Conservation (phyloP, 768 basidiomycete species). For the Terana coerulea region DNA sequence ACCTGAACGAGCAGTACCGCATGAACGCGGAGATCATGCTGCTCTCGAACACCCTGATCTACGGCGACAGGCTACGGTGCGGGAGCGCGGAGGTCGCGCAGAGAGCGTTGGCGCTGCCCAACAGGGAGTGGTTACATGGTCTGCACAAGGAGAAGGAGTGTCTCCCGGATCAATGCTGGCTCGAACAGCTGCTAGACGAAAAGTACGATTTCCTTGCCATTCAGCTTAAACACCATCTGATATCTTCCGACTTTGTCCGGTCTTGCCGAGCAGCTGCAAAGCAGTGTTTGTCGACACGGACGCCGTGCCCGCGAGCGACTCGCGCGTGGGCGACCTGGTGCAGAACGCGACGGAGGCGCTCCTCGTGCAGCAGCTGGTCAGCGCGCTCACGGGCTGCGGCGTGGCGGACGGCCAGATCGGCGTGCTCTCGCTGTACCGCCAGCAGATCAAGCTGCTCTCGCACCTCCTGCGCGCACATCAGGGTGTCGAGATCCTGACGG, state of each 20-base stretch:
- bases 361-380: conserved; percentile 62
- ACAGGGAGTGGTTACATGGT: conserved; percentile 36
- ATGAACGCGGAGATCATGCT: conserved; percentile 98
- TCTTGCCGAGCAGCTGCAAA: conserved; percentile 55
- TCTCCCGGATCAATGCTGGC: conserved; percentile 59
- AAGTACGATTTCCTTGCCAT: conserved; percentile 41
- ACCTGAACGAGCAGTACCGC: conserved; percentile 86
- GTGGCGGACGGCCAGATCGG: conserved; percentile 72
- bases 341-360: conserved; percentile 84
- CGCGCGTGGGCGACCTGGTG: conserved; percentile 80
- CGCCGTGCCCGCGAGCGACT: conserved; percentile 69
- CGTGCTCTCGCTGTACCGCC: conserved; percentile 88
- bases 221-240: background rate
- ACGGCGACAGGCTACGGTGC: conserved; percentile 71
- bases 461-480: conserved; percentile 53
- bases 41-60: conserved; percentile 84
- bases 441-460: conserved; percentile 88
- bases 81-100: conserved; percentile 72
- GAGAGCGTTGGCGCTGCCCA: conserved; percentile 51
- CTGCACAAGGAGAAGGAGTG: conserved; percentile 38
- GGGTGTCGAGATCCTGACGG: conserved; percentile 82
- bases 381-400: conserved; percentile 63
- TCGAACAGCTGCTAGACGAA: conserved; percentile 57
- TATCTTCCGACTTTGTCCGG: background rate
- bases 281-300: conserved; percentile 97